These are phyloP conservation scores for Magnolia changhungtana DNA, from an alignment of 164 flowering plant genomes.

Conservation along the genomic window DNA sequence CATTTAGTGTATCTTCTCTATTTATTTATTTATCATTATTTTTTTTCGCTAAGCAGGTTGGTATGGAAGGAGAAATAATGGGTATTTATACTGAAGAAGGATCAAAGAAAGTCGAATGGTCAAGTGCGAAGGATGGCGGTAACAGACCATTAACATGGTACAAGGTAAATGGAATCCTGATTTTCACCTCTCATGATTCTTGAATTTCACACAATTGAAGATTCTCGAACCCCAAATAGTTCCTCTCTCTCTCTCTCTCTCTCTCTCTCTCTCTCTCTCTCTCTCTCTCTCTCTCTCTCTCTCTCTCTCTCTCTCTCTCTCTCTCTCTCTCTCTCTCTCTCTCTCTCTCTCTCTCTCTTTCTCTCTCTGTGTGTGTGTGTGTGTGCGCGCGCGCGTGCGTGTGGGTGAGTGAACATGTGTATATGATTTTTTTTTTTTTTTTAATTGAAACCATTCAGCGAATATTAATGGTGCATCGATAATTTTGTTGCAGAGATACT, in stretches of 20 bases:
- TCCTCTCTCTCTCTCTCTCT: not conserved
- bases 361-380: no score
- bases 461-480: not conserved
- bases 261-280: not conserved
- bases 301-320: slow-evolving; percentile 4
- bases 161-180: slow-evolving; percentile 46
- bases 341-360: slow-evolving; percentile 1
- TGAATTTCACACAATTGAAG: no score
- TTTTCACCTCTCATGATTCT: no score
- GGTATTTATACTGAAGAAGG: slow-evolving; percentile 50
- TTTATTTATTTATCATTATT: not conserved
- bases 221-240: not conserved
- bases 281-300: slow-evolving; percentile 1
- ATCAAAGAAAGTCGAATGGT: slow-evolving; percentile 57
- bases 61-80: slow-evolving; percentile 57
- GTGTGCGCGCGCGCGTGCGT: no score
- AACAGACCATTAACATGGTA: slow-evolving; percentile 65
- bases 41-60: slow-evolving; percentile 38
- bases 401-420: no score
- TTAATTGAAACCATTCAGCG: not conserved
- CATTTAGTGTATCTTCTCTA: not conserved
- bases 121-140: slow-evolving; percentile 20
- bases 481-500: slow-evolving; percentile 45
- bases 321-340: slow-evolving; percentile 6
- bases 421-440: no score